A percentile compares a stretch with the other conserved stretches of the same genome.
These are phyloP conservation scores for Gelatoporia subvermispora DNA, from an alignment of 768 basidiomycete genomes.

Conservation along the genomic window DNA sequence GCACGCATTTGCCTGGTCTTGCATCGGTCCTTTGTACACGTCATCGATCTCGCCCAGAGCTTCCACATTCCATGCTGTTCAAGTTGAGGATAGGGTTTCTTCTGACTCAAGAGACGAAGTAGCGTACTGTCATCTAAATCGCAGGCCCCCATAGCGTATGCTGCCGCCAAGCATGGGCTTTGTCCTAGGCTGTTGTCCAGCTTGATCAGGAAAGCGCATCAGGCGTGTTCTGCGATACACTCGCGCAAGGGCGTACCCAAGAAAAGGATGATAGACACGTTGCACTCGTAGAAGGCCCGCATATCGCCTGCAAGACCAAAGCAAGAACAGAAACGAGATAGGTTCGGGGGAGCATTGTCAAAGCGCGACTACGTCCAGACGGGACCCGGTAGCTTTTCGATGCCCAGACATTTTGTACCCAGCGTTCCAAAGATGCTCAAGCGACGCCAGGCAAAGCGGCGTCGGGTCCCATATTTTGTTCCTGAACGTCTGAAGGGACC, in stretches of 20 bases:
- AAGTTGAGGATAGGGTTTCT: not conserved
- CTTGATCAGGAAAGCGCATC: slow-evolving; percentile 19
- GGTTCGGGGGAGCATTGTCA: too few relatives aligned
- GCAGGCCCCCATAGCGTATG: slow-evolving; percentile 39
- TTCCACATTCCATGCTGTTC: slow-evolving; percentile 31
- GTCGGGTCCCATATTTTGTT: too few relatives aligned
- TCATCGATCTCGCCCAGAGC: slow-evolving; percentile 26
- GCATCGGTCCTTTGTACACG: slow-evolving; percentile 31
- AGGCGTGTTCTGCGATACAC: not conserved
- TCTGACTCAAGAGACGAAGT: not conserved
- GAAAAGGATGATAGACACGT: too few relatives aligned
- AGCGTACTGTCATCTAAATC: slow-evolving; percentile 28
- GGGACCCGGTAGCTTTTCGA: too few relatives aligned
- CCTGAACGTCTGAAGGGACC: too few relatives aligned
- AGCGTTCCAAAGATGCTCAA: too few relatives aligned
- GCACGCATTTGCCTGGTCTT: slow-evolving; percentile 34
- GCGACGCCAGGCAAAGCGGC: too few relatives aligned
- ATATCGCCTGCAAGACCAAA: too few relatives aligned
- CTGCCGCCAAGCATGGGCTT: slow-evolving; percentile 41
- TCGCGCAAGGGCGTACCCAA: not conserved
- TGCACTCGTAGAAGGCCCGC: too few relatives aligned
- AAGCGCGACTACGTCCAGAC: too few relatives aligned
- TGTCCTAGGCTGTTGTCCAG: slow-evolving; percentile 34
- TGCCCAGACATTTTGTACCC: too few relatives aligned
- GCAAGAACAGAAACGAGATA: too few relatives aligned